Base-by-base conservation (phyloP, 1,284 basidiomycete species). In the Tylopilus sp. region DNA sequence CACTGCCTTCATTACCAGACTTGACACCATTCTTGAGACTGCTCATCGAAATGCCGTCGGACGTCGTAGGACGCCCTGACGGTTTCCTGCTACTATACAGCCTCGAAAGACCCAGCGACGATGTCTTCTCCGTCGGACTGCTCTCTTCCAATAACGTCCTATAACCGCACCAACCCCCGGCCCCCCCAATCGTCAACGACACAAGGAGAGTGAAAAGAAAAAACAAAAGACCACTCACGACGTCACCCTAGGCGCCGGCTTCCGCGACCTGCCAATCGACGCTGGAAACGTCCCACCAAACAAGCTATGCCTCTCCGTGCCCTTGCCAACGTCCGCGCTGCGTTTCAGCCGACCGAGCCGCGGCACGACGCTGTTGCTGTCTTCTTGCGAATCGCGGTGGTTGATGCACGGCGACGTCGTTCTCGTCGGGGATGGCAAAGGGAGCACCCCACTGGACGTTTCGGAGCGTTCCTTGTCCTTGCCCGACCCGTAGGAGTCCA, bases 231-330 rank as follows among this genome's bases (percentile, higher is more conserved):
- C 43, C 26, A 72, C 78, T 58, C 64, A 82, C 77, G 71, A 69
- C 38, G 78, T 79, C 56, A 82, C 80, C 62, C 79, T 78, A 12
- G 92, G 92, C 3, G 90, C 75, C 1, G 91, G 91, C 64, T 95
- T 95, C 54, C 92, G 72, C 44, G 72, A 71, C 60, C 86, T 86
- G 29, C 81, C 78, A 49, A 88, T 59, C 7, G 80, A 72, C 0
- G 75, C 73, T 18, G 70, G 65, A 58, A 86, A 81, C 7, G 79
- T 63, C 25, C 72, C 76, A 16, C 86, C 86, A 62, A 94, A 92
- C 57, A 94, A 82, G 64, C 88, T 89, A 38, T 86, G 67, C n/a
- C 87, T 72, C 41, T 88, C 83, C 16, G 70, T 64, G 29, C 66
- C 63, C 60, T 75, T 84, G 31, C 68, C 59, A n/a, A 59, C 72